These are phyloP conservation scores for Clonostachys solani DNA, from an alignment of 2,329 filamentous ascomycete species.

Conservation along the genomic window DNA sequence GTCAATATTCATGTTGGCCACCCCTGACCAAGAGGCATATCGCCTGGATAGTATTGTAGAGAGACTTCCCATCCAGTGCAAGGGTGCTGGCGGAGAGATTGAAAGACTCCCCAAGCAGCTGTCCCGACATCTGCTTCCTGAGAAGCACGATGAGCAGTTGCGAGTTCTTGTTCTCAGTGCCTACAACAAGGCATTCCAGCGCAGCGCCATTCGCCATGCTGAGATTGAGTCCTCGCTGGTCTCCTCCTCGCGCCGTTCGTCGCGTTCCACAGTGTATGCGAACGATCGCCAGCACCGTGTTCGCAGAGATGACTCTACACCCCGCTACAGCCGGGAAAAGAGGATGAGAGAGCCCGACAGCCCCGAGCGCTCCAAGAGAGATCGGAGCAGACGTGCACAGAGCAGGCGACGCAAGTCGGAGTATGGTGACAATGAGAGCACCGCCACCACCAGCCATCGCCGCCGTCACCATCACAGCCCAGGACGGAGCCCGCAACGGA, in stretches of 20 bases:
- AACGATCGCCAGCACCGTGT: too few species aligned
- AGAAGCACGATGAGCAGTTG: conserved; percentile 38
- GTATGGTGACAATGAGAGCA: background rate
- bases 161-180: too few species aligned
- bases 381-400: background rate
- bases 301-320: too few species aligned
- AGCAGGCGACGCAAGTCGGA: background rate
- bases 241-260: too few species aligned
- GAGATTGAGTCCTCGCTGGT: too few species aligned
- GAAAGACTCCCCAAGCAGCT: conserved; percentile 79
- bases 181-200: too few species aligned
- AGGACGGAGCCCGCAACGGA: background rate
- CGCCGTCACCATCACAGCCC: background rate
- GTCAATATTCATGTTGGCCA: conserved; percentile 66
- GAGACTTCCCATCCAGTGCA: conserved; percentile 61
- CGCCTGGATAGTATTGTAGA: conserved; percentile 65
- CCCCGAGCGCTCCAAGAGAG: background rate
- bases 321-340: background rate
- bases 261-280: too few species aligned
- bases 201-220: too few species aligned
- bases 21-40: conserved; percentile 70
- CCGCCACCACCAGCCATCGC: background rate
- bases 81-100: conserved; percentile 51
- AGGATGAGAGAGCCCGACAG: background rate
- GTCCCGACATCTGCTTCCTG: conserved; percentile 68